A percentile compares a stretch with the other conserved stretches of the same genome.
phyloP scores from a whole-genome alignment of 768 basidiomycete genomes.

The Lactifluus volemus region DNA sequence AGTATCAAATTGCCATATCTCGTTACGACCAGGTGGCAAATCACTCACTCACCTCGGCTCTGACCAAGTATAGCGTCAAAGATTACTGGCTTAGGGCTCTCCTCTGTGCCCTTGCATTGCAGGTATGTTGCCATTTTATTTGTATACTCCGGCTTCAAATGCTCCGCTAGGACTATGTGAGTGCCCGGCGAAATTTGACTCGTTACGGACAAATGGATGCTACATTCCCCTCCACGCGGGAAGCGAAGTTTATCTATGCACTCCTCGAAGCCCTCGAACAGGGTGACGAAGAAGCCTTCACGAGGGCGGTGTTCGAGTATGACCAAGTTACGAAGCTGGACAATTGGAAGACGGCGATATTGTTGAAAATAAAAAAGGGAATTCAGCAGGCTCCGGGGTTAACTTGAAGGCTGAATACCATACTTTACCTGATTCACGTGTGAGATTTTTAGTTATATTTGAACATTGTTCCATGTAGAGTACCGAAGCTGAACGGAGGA shows the following conservation, averaged over 20 bases:
- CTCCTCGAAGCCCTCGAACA: conserved; percentile 71
- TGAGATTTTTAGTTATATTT: not conserved
- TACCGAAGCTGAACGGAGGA: not conserved
- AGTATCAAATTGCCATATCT: conserved; percentile 77
- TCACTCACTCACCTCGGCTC: conserved; percentile 63
- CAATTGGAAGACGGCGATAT: conserved; percentile 89
- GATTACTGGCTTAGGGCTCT: conserved; percentile 90
- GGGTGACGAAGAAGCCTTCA: conserved; percentile 67
- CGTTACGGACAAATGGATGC: conserved; percentile 77
- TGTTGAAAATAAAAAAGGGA: conserved; percentile 83
- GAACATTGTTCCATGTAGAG: not conserved
- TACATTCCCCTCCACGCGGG: conserved; percentile 80
- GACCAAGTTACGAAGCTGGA: conserved; percentile 91
- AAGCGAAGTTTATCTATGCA: conserved; percentile 78
- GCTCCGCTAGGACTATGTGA: conserved; percentile 66
- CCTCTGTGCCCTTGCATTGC: conserved; percentile 82
- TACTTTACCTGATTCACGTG: not conserved
- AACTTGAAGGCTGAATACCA: conserved; percentile 14
- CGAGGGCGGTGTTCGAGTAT: conserved; percentile 80
- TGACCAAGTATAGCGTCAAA: conserved; percentile 99
- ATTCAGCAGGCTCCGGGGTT: conserved; percentile 49
- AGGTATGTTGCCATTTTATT: conserved; percentile 41
- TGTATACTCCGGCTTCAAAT: not conserved
- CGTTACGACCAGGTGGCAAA: conserved; percentile 88
- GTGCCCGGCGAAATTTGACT: conserved; percentile 68